phyloP scores from a whole-genome alignment of 768 basidiomycete genomes.

The Hydnomerulius pinastri region DNA sequence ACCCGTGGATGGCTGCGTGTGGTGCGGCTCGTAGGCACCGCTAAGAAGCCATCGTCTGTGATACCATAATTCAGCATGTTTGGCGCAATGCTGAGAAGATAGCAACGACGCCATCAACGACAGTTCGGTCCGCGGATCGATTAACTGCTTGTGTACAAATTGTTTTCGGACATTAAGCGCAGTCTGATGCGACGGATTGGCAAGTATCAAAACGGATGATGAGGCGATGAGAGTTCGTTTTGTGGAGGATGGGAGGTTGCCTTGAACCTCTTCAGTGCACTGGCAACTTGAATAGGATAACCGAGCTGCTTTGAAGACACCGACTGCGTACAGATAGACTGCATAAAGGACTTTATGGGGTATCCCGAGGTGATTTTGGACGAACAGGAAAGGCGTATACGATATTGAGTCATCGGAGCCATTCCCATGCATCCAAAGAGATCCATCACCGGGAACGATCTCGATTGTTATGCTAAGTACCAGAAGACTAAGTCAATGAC shows the following conservation, averaged over 20 bases:
- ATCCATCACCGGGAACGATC: conserved; percentile 58
- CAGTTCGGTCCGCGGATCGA: conserved; percentile 51
- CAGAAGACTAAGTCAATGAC: not conserved
- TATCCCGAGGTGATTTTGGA: conserved; percentile 63
- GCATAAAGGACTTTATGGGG: conserved; percentile 57
- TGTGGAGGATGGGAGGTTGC: not conserved
- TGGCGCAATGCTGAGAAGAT: conserved; percentile 55
- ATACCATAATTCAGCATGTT: conserved; percentile 70
- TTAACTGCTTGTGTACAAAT: conserved; percentile 40
- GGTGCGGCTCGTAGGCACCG: conserved; percentile 29
- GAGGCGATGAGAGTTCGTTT: conserved; percentile 30
- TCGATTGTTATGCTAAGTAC: conserved; percentile 47
- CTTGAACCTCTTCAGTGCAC: not conserved
- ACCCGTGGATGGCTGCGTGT: not conserved
- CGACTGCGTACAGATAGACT: conserved; percentile 49
- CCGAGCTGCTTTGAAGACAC: conserved; percentile 35
- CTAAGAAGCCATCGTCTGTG: conserved; percentile 67
- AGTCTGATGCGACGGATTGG: conserved; percentile 71
- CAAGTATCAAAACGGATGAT: conserved; percentile 55
- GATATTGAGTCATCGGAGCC: conserved; percentile 18
- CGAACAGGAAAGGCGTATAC: conserved; percentile 53
- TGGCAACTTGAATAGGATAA: too few relatives aligned
- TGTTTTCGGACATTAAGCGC: conserved; percentile 63
- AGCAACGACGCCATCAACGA: conserved; percentile 46
- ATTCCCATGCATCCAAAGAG: conserved; percentile 42